phyloP scores from a whole-genome alignment of 75 land plant species.

The Azolla pinnata region DNA sequence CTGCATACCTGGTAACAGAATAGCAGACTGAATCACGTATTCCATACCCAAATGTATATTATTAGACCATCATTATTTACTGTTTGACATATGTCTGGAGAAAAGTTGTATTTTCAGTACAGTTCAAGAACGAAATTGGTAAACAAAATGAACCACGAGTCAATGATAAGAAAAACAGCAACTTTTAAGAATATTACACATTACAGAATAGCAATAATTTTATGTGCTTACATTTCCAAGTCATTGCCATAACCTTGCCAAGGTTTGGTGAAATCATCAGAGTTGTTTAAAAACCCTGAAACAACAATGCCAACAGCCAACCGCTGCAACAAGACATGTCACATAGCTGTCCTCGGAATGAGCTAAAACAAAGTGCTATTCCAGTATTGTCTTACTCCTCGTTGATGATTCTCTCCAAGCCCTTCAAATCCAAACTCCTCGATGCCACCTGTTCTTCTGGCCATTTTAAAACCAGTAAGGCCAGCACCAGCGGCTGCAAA shows the following conservation, averaged over 20 bases:
- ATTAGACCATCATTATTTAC: too few relatives aligned
- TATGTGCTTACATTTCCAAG: constrained; percentile 67
- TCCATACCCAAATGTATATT: too few relatives aligned
- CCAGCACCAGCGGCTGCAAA: constrained; percentile 97
- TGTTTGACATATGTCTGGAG: too few relatives aligned
- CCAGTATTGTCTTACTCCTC: constrained; percentile 56
- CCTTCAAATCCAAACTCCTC: constrained; percentile 85
- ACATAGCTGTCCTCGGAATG: background rate
- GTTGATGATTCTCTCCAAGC: constrained; percentile 79
- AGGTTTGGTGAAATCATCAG: constrained; percentile 78
- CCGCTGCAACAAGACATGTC: constrained; percentile 36
- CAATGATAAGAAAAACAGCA: too few relatives aligned
- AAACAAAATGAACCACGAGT: too few relatives aligned
- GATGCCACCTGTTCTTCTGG: constrained; percentile 80
- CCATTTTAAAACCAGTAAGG: constrained; percentile 88
- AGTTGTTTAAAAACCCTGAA: constrained; percentile 72
- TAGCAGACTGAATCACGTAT: too few relatives aligned
- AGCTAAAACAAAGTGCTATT: background rate
- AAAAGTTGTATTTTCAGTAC: too few relatives aligned
- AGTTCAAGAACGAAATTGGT: too few relatives aligned
- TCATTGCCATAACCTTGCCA: constrained; percentile 72
- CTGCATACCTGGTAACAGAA: constrained; percentile 48
- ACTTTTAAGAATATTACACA: too few relatives aligned
- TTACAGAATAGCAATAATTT: too few relatives aligned
- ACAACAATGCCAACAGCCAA: constrained; percentile 85